These are phyloP conservation scores for Plasmodium vinckei DNA, from an alignment of 169 alveolate genomes.

Conservation along the genomic window DNA sequence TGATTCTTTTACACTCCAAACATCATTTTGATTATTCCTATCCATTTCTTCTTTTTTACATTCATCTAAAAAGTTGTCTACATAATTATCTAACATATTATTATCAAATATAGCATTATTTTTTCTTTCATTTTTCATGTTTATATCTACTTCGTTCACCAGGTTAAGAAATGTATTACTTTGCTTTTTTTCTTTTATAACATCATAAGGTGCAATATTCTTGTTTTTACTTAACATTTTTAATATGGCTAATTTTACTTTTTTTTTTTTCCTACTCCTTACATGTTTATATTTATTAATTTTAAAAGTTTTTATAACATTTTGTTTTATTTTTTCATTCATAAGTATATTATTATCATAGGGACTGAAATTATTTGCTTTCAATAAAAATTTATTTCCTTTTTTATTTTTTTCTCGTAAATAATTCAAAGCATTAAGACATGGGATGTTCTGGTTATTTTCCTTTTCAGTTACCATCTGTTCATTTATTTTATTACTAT, in stretches of 20 bases:
- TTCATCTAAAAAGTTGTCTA: constrained; percentile 1
- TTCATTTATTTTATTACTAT: neutral
- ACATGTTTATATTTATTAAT: constrained; percentile 56
- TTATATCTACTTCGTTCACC: neutral
- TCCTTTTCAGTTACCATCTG: neutral
- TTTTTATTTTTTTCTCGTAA: constrained; percentile 20
- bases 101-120: neutral
- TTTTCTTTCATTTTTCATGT: neutral
- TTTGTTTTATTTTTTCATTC: constrained; percentile 63
- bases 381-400: constrained; percentile 12
- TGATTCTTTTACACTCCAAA: no score
- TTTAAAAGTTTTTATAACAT: constrained; percentile 34
- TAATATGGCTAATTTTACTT: constrained; percentile 31
- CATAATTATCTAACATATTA: constrained; percentile 6
- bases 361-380: constrained; percentile 23
- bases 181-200: constrained; percentile 17
- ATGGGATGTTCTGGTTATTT: neutral
- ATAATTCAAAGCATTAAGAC: constrained; percentile 26
- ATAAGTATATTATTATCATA: constrained; percentile 68
- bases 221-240: constrained; percentile 46
- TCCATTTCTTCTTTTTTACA: neutral
- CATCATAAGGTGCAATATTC: constrained; percentile 41
- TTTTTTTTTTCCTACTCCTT: constrained; percentile 53
- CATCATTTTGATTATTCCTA: neutral
- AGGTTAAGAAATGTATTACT: neutral